These are phyloP conservation scores for Candida mesenterica DNA, from an alignment of 1,139 yeast species.

Conservation along the genomic window DNA sequence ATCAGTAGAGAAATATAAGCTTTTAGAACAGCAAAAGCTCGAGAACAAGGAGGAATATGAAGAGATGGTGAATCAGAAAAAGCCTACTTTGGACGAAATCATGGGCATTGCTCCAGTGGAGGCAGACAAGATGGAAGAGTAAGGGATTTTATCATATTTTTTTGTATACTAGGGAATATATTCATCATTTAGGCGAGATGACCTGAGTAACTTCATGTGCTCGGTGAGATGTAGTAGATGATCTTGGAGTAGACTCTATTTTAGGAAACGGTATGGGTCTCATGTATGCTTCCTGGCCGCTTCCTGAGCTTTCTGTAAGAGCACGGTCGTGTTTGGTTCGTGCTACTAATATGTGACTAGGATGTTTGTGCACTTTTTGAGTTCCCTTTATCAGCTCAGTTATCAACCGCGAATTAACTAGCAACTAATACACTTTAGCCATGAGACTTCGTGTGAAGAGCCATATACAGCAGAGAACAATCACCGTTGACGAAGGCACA, in stretches of 20 bases:
- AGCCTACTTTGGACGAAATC: conserved; percentile 42
- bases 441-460: conserved; percentile 29
- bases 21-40: conserved; percentile 36
- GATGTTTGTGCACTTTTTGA: too few relatives aligned
- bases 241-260: too few relatives aligned
- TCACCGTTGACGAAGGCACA: conserved; percentile 14
- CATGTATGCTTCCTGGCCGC: too few relatives aligned
- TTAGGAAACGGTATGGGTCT: too few relatives aligned
- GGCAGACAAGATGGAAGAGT: conserved; percentile 8
- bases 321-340: too few relatives aligned
- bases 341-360: too few relatives aligned
- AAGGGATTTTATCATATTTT: conserved; percentile 1
- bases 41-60: conserved; percentile 40
- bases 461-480: conserved; percentile 16
- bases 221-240: too few relatives aligned
- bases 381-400: conserved; percentile 5
- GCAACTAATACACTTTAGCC: neutral
- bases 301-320: too few relatives aligned
- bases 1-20: conserved; percentile 57
- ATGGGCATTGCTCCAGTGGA: conserved; percentile 32
- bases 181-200: conserved; percentile 1
- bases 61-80: conserved; percentile 34
- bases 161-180: conserved; percentile 4
- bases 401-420: neutral
- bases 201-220: too few relatives aligned